A percentile compares a stretch with the other conserved stretches of the same genome.
phyloP scores from a whole-genome alignment of 2,329 filamentous ascomycete species.

The Phyllachora maydis region DNA sequence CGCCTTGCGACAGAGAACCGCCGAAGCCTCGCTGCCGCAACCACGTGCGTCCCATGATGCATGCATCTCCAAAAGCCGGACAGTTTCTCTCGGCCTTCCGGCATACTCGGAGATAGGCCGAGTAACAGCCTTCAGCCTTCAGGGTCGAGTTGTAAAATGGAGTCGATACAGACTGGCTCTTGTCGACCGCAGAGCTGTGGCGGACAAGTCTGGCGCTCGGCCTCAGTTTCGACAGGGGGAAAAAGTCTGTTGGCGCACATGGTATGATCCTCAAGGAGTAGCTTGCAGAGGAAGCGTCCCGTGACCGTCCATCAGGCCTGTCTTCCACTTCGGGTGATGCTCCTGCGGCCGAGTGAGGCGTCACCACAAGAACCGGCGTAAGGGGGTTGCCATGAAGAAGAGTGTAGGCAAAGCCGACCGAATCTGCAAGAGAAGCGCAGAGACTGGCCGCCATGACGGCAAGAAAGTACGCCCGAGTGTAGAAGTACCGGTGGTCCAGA shows the following conservation, averaged over 20 bases:
- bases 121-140: conserved; percentile 54
- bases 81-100: conserved; percentile 50
- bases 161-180: conserved; percentile 28
- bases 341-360: too few relatives aligned
- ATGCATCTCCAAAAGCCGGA: conserved; percentile 60
- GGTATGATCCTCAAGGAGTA: conserved; percentile 59
- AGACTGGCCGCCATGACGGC: conserved; percentile 60
- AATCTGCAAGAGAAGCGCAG: conserved; percentile 29
- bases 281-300: conserved; percentile 14
- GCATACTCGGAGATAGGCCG: conserved; percentile 56
- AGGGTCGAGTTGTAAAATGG: conserved; percentile 81
- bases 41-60: conserved; percentile 74
- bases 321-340: too few relatives aligned
- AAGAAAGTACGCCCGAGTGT: conserved; percentile 82
- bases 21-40: conserved; percentile 70
- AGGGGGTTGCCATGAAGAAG: conserved; percentile 54
- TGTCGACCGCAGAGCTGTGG: conserved; percentile 22
- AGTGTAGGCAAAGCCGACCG: conserved; percentile 40
- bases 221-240: conserved; percentile 49
- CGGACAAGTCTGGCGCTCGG: conserved; percentile 53
- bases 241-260: conserved; percentile 46
- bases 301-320: conserved; percentile 8
- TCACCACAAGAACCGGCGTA: conserved; percentile 41
- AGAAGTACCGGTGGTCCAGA: conserved; percentile 79
- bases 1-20: conserved; percentile 48